Evolutionary conservation across 306 rosid genomes (phyloP).

Genomic region (Gastrolobium bilobum): DNA sequence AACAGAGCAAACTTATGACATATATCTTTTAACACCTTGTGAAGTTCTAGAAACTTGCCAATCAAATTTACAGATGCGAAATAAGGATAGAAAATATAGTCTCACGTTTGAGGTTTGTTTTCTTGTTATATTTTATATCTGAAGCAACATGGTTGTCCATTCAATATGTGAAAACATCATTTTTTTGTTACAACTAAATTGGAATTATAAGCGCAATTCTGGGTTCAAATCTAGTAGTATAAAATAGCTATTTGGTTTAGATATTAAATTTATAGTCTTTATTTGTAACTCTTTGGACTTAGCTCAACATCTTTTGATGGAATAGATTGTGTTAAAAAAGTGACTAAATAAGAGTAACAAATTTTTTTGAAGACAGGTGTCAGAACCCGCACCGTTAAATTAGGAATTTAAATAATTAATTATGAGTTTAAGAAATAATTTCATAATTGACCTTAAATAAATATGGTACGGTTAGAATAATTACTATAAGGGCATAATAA

Average conservation of each 20-base stretch:
- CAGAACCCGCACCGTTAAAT: too few relatives aligned
- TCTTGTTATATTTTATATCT: conserved; percentile 37
- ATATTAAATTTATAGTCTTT: background rate
- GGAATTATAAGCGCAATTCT: background rate
- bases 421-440: too few relatives aligned
- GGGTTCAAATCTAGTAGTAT: background rate
- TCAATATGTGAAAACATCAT: conserved; percentile 6
- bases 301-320: background rate
- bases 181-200: background rate
- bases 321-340: background rate
- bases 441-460: too few relatives aligned
- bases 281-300: background rate
- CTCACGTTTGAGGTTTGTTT: conserved; percentile 97
- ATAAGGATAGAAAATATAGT: conserved; percentile 97
- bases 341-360: background rate
- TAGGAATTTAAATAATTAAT: too few relatives aligned
- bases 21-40: conserved; percentile 97
- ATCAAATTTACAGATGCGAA: conserved; percentile 97
- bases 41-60: conserved; percentile 99
- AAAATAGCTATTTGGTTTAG: conserved; percentile 8
- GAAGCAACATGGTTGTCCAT: conserved; percentile 19
- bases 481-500: too few relatives aligned
- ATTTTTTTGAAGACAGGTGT: background rate
- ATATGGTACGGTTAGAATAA: too few relatives aligned
- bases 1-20: conserved; percentile 93